Base-by-base conservation (phyloP, 1,284 basidiomycete genomes). In the Pascua guehoae region DNA sequence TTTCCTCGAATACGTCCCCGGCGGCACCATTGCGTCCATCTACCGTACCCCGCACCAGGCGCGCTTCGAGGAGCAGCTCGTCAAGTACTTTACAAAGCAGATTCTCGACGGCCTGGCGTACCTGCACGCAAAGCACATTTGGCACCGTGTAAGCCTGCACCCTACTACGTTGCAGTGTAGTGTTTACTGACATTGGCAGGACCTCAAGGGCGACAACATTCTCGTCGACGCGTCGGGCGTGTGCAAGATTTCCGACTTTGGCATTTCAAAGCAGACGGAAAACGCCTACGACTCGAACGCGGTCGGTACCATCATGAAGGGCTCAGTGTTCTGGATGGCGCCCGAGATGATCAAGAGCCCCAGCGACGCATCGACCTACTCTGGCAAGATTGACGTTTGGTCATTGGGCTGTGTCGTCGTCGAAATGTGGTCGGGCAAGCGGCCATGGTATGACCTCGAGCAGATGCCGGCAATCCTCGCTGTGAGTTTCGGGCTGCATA, bases 321-420 rank as follows among this genome's bases (percentile, higher is more conserved):
- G 96, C 16, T 94, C 91, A 15, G 88, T 98, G 48, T 98, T 97
- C 76, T 99, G 96, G 91, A 99, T 98, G 95, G 95, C 96, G 8
- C 96, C 95, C 1, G 95, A 99, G 79, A 91, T 98, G 58, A 85
- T 89, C 61, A 68, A 68, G 46, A 63, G 67, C 10, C 54, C 62
- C 24, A 86, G 87, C 40, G 85, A 88, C 85, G 87, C 68, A 46
- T 40, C 17, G 45, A 56, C 44, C 40, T 98, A 98, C 75, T 92
- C 89, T 66, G 91, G 88, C 67, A 98, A 98, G 78, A 88, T 97
- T 41, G 96, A 98, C 72, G 97, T 98, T 64, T 98, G 95, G 96
- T 92, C 89, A 72, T 83, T 98, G 4, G 95, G 95, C 0, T 99
- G 95, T 78, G 91, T 98, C 14, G 89, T 96, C 5, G 81, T 98